Evolutionary conservation across 441 rosid genomes (phyloP).

Genomic region (Populus tomentosa): DNA sequence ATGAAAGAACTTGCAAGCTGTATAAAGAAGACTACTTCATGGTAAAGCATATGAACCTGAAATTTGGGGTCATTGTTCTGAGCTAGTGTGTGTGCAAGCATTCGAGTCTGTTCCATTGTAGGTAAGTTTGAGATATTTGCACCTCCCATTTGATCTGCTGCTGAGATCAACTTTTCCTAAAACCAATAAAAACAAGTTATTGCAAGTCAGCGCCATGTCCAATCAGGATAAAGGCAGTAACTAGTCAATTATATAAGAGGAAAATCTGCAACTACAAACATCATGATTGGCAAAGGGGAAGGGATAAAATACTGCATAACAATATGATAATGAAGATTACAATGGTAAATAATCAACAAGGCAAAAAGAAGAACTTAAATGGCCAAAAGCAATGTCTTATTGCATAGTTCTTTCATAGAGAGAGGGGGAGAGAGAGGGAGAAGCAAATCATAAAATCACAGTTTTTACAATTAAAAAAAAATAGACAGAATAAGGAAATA

Average conservation of each 20-base stretch:
- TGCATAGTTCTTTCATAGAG: too few relatives aligned
- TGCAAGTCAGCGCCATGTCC: neutral
- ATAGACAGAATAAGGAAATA: too few relatives aligned
- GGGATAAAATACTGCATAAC: too few relatives aligned
- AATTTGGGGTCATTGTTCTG: slow-evolving; percentile 89
- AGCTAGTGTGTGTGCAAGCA: slow-evolving; percentile 89
- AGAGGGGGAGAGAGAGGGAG: too few relatives aligned
- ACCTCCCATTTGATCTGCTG: slow-evolving; percentile 57
- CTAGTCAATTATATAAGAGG: too few relatives aligned
- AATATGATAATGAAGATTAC: neutral
- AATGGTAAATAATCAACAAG: neutral
- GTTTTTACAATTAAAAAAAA: too few relatives aligned
- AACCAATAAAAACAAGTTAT: slow-evolving; percentile 5
- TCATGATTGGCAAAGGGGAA: too few relatives aligned
- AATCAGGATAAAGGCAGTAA: neutral
- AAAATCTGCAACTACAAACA: too few relatives aligned
- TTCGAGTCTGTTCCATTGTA: slow-evolving; percentile 95
- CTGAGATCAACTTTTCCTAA: slow-evolving; percentile 64
- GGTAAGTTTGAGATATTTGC: slow-evolving; percentile 54
- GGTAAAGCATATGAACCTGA: slow-evolving; percentile 55
- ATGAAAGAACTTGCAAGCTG: slow-evolving; percentile 6
- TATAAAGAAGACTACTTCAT: slow-evolving; percentile 2
- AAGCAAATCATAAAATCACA: too few relatives aligned
- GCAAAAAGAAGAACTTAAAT: too few relatives aligned
- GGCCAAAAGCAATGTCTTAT: neutral